Conservation (phyloP, 768 basidiomycete genomes). For the Calocybe indica region DNA sequence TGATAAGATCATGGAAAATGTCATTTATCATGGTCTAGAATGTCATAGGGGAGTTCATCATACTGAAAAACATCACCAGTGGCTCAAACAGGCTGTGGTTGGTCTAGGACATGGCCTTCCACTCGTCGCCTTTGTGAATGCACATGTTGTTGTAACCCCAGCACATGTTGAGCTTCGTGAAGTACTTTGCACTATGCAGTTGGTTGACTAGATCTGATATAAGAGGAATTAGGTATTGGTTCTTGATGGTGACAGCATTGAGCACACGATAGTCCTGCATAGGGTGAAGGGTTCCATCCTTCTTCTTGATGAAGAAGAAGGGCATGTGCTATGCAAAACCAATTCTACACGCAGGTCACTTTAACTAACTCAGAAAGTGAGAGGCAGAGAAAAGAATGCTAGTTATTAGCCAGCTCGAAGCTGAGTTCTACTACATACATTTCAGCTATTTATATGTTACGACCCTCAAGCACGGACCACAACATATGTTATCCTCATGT, state of each 20-base stretch:
- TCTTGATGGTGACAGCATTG: conserved; percentile 24
- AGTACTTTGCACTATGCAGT: conserved; percentile 18
- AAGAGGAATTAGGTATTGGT: conserved; percentile 24
- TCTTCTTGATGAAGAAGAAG: conserved; percentile 22
- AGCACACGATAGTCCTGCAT: conserved; percentile 25
- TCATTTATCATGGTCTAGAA: conserved; percentile 31
- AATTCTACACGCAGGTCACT: too few species aligned
- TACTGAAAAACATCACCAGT: conserved; percentile 32
- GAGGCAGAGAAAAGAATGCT: too few species aligned
- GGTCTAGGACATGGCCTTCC: conserved; percentile 33
- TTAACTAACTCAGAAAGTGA: too few species aligned
- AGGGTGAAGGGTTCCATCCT: conserved; percentile 15
- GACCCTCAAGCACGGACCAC: too few species aligned
- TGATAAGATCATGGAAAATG: conserved; percentile 23
- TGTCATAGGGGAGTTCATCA: conserved; percentile 25
- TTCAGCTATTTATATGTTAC: too few species aligned
- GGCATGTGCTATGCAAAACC: too few species aligned
- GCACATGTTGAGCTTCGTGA: conserved; percentile 31
- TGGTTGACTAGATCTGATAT: conserved; percentile 21
- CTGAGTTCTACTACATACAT: too few species aligned
- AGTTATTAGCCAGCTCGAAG: too few species aligned
- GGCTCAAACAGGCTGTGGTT: conserved; percentile 28
- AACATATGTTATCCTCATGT: too few species aligned
- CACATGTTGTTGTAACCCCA: conserved; percentile 31
- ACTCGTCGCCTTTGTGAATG: conserved; percentile 33